Evolutionary conservation across 176 grass and related monocot species (phyloP).

Genomic region (Raddia guianensis): DNA sequence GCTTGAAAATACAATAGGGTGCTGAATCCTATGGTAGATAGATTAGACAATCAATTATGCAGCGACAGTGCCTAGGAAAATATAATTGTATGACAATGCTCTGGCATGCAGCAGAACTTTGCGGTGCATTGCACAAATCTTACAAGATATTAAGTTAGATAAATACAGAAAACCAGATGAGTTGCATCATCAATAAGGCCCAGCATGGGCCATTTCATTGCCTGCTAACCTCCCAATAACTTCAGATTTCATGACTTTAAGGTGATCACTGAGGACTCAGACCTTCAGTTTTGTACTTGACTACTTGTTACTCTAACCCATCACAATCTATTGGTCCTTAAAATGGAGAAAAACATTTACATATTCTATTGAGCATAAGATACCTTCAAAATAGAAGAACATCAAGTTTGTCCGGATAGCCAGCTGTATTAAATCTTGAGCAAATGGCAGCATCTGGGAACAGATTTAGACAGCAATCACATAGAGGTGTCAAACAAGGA

Average conservation of each 20-base stretch:
- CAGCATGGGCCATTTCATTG: slow-evolving; percentile 8
- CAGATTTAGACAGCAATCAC: background rate
- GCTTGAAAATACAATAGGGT: slow-evolving; percentile 18
- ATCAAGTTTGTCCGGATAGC: slow-evolving; percentile 89
- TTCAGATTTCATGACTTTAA: slow-evolving; percentile 30
- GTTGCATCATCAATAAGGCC: background rate
- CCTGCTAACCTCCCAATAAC: slow-evolving; percentile 8
- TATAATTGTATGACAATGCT: slow-evolving; percentile 6
- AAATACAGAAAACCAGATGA: slow-evolving; percentile 6
- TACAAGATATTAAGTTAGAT: background rate
- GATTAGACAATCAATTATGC: background rate
- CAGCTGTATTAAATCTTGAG: slow-evolving; percentile 82
- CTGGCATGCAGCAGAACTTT: slow-evolving; percentile 14
- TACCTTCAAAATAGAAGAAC: slow-evolving; percentile 99
- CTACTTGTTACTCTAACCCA: slow-evolving; percentile 32
- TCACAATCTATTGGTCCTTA: background rate
- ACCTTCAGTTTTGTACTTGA: background rate
- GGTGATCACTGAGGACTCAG: background rate
- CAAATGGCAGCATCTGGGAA: slow-evolving; percentile 80
- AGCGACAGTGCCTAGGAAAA: background rate
- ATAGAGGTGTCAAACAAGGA: slow-evolving; percentile 38
- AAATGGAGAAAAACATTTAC: slow-evolving; percentile 23
- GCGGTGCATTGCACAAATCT: background rate
- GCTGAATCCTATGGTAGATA: background rate
- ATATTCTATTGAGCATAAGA: background rate